Conservation (phyloP, 768 basidiomycete genomes). For the Mycena amicta region DNA sequence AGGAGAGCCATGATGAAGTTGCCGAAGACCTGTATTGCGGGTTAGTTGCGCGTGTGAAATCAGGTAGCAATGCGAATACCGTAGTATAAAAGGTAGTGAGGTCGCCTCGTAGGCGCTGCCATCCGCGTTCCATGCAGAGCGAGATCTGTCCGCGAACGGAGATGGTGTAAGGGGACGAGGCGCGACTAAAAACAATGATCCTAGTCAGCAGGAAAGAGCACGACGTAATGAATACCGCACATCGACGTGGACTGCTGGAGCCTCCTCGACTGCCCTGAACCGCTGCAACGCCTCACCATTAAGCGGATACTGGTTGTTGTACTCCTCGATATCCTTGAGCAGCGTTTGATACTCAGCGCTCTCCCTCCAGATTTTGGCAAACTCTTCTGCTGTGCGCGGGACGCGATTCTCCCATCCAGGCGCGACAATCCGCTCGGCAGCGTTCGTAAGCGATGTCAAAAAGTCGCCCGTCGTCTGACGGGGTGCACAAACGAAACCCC, state of each 20-base stretch:
- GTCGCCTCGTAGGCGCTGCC: conserved; percentile 48
- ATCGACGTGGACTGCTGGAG: conserved; percentile 42
- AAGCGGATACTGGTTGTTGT: conserved; percentile 33
- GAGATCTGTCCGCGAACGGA: conserved; percentile 47
- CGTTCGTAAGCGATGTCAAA: conserved; percentile 44
- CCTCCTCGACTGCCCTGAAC: conserved; percentile 34
- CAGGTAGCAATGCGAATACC: background rate
- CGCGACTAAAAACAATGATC: conserved; percentile 23
- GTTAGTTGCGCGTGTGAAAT: background rate
- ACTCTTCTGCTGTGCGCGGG: conserved; percentile 46
- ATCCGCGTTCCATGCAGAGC: conserved; percentile 46
- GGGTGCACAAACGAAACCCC: conserved; percentile 48
- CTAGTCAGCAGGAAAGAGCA: background rate
- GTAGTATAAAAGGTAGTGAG: conserved; percentile 24
- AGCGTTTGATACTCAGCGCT: conserved; percentile 34
- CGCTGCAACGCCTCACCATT: conserved; percentile 26
- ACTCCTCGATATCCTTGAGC: conserved; percentile 32
- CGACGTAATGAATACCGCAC: conserved; percentile 26
- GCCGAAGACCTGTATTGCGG: conserved; percentile 16
- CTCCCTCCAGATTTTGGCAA: conserved; percentile 39
- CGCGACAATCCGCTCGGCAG: conserved; percentile 39
- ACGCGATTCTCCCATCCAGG: conserved; percentile 37
- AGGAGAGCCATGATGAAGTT: conserved; percentile 24
- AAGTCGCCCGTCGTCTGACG: conserved; percentile 52
- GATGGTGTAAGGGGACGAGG: conserved; percentile 42